Percentiles rank a stretch among this genome's conserved stretches.
Evolutionary conservation across 306 rosid species (phyloP).

Genomic region (Gleditsia sinensis): DNA sequence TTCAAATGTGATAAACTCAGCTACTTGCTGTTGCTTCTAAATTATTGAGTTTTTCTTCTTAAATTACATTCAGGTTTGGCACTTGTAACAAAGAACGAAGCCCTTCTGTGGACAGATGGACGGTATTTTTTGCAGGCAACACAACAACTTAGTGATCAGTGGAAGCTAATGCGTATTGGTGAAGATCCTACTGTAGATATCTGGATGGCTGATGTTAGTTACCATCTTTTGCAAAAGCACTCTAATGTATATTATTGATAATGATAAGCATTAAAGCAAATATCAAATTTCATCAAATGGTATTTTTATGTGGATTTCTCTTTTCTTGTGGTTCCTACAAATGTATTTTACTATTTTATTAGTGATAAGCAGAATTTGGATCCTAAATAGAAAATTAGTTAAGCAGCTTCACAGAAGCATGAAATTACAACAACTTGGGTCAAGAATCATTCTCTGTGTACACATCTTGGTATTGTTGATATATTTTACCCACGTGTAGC

Average conservation of each 20-base stretch:
- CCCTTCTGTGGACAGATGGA: slow-evolving; percentile 95
- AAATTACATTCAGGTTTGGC: slow-evolving; percentile 71
- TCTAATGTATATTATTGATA: slow-evolving; percentile 4
- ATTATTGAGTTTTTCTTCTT: background rate
- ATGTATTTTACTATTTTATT: too few species aligned
- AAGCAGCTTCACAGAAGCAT: too few species aligned
- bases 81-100: slow-evolving; percentile 71
- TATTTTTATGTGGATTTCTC: too few species aligned
- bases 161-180: slow-evolving; percentile 96
- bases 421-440: too few species aligned
- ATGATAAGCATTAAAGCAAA: too few species aligned
- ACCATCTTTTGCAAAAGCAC: background rate
- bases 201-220: slow-evolving; percentile 96
- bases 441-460: too few species aligned
- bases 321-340: too few species aligned
- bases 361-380: too few species aligned
- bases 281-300: too few species aligned
- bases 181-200: slow-evolving; percentile 88
- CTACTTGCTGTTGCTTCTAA: background rate
- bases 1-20: slow-evolving; percentile 1
- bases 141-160: slow-evolving; percentile 75
- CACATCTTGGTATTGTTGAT: too few species aligned
- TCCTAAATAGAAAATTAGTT: too few species aligned
- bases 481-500: too few species aligned
- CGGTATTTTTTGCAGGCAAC: slow-evolving; percentile 94